Conservation (phyloP, 2,329 filamentous ascomycete genomes). For the Lasiodiplodia sp. region DNA sequence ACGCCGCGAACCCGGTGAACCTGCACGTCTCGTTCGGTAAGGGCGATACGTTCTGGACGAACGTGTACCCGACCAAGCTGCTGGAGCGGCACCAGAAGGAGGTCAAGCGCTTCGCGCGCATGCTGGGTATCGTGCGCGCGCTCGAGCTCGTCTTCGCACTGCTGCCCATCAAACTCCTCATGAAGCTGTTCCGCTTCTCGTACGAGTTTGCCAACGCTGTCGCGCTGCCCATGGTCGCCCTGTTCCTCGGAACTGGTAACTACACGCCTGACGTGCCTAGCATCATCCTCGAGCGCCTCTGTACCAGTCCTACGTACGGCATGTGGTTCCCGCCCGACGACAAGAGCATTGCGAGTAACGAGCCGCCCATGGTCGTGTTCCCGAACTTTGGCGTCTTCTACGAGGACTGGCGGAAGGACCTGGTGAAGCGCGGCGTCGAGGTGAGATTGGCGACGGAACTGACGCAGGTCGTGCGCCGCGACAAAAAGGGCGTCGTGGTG, state of each 20-base stretch:
- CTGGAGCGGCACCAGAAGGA: conserved; percentile 64
- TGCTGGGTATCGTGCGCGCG: conserved; percentile 65
- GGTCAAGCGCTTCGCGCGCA: conserved; percentile 61
- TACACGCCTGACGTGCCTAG: conserved; percentile 75
- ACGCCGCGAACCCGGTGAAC: conserved; percentile 64
- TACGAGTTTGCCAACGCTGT: conserved; percentile 75
- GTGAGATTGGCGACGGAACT: conserved; percentile 66
- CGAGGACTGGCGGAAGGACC: conserved; percentile 63
- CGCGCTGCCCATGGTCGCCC: conserved; percentile 73
- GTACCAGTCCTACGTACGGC: conserved; percentile 62
- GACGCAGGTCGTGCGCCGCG: conserved; percentile 59
- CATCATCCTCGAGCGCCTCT: conserved; percentile 66
- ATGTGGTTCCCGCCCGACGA: conserved; percentile 65
- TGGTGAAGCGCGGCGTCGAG: conserved; percentile 63
- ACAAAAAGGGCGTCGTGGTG: conserved; percentile 61
- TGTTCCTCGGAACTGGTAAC: conserved; percentile 79
- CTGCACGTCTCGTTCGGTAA: conserved; percentile 71
- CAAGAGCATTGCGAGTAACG: conserved; percentile 56
- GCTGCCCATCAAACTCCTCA: conserved; percentile 68
- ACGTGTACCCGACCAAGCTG: conserved; percentile 68
- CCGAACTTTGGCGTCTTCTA: conserved; percentile 69
- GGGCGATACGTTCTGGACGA: conserved; percentile 69
- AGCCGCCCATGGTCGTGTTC: conserved; percentile 68
- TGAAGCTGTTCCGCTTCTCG: conserved; percentile 73
- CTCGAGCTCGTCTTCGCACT: conserved; percentile 68